Evolutionary conservation across 2,329 filamentous ascomycete genomes (phyloP).

Genomic region (Colletotrichum sp.): DNA sequence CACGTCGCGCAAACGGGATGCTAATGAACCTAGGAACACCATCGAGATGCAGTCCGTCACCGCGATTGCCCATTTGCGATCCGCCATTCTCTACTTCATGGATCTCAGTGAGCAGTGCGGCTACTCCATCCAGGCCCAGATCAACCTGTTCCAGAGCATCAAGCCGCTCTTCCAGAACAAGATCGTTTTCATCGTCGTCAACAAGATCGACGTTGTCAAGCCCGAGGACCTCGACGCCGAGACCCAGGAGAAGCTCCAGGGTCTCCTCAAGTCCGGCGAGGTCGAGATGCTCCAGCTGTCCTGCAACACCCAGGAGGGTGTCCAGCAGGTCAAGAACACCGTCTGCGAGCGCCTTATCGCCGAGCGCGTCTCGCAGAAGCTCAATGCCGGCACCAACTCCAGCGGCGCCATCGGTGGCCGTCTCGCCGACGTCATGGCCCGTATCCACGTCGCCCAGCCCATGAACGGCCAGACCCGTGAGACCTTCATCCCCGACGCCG

Average conservation of each 20-base stretch:
- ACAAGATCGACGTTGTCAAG: constrained; percentile 94
- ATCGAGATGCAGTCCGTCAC: constrained; percentile 99
- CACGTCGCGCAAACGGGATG: background rate
- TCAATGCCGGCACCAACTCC: constrained; percentile 86
- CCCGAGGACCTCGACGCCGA: constrained; percentile 87
- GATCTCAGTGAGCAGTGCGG: constrained; percentile 96
- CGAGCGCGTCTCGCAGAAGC: constrained; percentile 91
- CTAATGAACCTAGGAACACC: constrained; percentile 68
- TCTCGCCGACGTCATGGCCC: constrained; percentile 86
- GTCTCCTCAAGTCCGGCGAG: constrained; percentile 83
- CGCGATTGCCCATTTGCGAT: constrained; percentile 94
- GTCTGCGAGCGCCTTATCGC: constrained; percentile 93
- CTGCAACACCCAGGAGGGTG: constrained; percentile 92
- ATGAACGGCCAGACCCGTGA: constrained; percentile 80
- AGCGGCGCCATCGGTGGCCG: constrained; percentile 80
- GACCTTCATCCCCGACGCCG: constrained; percentile 86
- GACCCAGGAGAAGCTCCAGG: constrained; percentile 77
- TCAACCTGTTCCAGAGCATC: constrained; percentile 94
- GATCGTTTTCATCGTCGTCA: constrained; percentile 93
- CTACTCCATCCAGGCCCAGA: constrained; percentile 91
- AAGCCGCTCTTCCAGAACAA: constrained; percentile 96
- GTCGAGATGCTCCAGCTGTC: constrained; percentile 93
- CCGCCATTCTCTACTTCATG: constrained; percentile 97
- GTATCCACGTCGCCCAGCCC: constrained; percentile 97
- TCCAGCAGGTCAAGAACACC: constrained; percentile 93